These are phyloP conservation scores for Centella asiatica DNA, from an alignment of 129 eudicot genomes.

Conservation along the genomic window DNA sequence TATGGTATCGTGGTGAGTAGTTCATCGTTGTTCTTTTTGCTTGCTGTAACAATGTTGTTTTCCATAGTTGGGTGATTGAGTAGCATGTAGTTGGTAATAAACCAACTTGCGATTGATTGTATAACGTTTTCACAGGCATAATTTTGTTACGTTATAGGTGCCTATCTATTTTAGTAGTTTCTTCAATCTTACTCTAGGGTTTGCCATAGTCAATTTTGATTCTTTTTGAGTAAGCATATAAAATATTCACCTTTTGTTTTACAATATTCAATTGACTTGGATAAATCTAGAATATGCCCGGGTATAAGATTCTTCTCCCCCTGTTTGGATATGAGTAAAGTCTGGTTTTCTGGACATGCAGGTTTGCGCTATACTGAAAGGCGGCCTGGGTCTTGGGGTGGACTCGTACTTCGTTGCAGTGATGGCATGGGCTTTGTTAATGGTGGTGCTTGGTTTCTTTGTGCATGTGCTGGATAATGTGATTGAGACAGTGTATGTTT, in stretches of 20 bases:
- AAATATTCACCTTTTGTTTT: not conserved
- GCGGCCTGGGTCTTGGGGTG: constrained; percentile 39
- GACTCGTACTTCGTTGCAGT: constrained; percentile 65
- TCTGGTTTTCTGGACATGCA: constrained; percentile 21
- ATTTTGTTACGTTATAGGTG: too few relatives aligned
- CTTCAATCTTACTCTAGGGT: too few relatives aligned
- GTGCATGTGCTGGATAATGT: constrained; percentile 70
- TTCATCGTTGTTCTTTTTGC: not conserved
- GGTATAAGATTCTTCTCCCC: too few relatives aligned
- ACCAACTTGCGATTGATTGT: not conserved
- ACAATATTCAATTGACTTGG: too few relatives aligned
- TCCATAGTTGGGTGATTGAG: not conserved
- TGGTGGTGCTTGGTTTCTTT: constrained; percentile 52
- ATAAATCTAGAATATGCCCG: too few relatives aligned
- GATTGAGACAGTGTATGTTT: constrained; percentile 74
- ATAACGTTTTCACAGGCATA: not conserved
- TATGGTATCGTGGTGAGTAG: constrained; percentile 79
- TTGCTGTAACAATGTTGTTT: not conserved
- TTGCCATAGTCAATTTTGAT: too few relatives aligned
- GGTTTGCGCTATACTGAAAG: constrained; percentile 69
- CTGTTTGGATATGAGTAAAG: not conserved
- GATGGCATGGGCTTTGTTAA: constrained; percentile 48
- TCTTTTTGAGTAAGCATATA: not conserved
- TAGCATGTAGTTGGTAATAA: not conserved
- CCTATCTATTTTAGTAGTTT: too few relatives aligned